These are phyloP conservation scores for Tolypocladium album DNA, from an alignment of 2,329 filamentous ascomycete genomes.

Conservation along the genomic window DNA sequence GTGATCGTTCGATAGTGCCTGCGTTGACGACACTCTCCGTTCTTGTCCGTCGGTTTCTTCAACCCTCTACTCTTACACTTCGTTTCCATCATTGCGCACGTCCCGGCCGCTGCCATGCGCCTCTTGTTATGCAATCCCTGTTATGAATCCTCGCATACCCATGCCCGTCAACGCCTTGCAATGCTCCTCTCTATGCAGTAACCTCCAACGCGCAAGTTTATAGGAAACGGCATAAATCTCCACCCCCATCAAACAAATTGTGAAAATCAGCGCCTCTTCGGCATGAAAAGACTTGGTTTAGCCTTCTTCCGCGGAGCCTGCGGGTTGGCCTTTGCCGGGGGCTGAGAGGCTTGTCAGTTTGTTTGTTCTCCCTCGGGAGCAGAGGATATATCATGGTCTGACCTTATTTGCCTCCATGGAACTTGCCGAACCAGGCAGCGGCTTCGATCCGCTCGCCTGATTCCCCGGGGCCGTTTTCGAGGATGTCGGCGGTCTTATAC, in stretches of 20 bases:
- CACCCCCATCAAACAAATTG: no score
- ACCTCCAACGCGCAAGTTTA: not conserved
- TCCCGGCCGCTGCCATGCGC: not conserved
- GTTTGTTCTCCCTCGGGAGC: not conserved
- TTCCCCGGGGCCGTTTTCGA: conserved; percentile 5
- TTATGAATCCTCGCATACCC: not conserved
- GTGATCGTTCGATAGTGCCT: not conserved
- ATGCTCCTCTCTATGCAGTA: not conserved
- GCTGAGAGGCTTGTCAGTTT: not conserved
- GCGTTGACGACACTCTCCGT: not conserved
- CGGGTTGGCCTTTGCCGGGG: not conserved
- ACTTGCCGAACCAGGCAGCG: conserved; percentile 6
- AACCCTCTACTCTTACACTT: not conserved
- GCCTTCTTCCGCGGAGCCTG: conserved; percentile 7
- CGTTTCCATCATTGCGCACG: not conserved
- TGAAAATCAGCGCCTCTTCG: conserved; percentile 8
- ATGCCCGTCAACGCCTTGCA: conserved; percentile 1
- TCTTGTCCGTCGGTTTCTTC: not conserved
- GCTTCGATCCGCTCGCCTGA: conserved; percentile 11
- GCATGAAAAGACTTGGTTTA: conserved; percentile 11
- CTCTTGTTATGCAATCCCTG: not conserved
- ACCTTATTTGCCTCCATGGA: conserved; percentile 11
- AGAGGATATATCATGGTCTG: not conserved
- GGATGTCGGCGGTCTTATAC: conserved; percentile 4
- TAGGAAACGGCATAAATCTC: not conserved